Evolutionary conservation across 1,284 basidiomycete genomes (phyloP), one percentile per base, ranked within the genome.

Genomic region (Ganoderma resinaceum): DNA sequence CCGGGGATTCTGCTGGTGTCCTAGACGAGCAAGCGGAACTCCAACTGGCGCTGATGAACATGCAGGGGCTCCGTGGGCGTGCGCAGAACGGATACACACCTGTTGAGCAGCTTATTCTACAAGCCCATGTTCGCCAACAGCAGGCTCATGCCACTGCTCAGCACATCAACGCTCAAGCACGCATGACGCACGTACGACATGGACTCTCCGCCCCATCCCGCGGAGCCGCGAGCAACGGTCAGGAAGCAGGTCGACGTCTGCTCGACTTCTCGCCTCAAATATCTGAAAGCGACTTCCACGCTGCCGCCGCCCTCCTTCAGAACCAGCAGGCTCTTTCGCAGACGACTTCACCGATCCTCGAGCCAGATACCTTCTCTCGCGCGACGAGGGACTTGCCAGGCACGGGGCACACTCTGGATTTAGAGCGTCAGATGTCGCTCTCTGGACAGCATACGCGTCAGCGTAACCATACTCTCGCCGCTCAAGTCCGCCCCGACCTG

Each of bases 81-180:
- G 71, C 72, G 3, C 76, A 72, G 31, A 84, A 85, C 23, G 91
- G 91, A 1, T 92, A 89, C 72, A 92, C 91, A 0, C 82, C 88
- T 1, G 82, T 89, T 74, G 89, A 92, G 76, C 87, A 90, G 76
- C 84, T 87, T 70, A 87, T 92, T 61, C 83, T 92, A 72, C 88
- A 88, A 69, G 85, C 86, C 3, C 88, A 91, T 74, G 80, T 83
- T 23, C 74, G 76, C 33, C 71, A 76, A 20, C 78, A 78, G 57
- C 77, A 76, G 49, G 74, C 72, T 37, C 78, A 78, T 61, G 73
- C 73, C 11, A 55, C 68, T 2, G 62, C 69, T 49, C 61, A 65
- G 11, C 66, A 70, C 35, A 58, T 42, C 9, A 61, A 40, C 23
- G 57, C 5, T 7, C 57, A 33, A 35, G 35, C 3, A n/a, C 57